Evolutionary conservation across 1,284 basidiomycete genomes (phyloP), one percentile per base, ranked within the genome.

Genomic region (Boletus smithii): DNA sequence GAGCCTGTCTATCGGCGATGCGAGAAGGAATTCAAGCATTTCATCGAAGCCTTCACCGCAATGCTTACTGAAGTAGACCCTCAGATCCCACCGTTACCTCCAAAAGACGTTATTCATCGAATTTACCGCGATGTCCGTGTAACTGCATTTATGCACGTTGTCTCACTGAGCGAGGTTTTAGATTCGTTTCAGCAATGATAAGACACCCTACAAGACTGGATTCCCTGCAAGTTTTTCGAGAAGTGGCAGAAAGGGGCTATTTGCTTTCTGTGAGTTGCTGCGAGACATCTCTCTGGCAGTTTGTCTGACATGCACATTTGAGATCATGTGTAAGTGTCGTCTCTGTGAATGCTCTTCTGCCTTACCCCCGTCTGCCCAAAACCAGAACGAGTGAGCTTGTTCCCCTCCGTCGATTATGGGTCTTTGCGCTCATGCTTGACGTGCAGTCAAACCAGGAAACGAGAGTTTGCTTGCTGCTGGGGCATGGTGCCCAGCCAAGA

Each of bases 171-270:
- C 29, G 5, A 23, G 13, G 1, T 45, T 27, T 5, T 53, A 91
- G 85, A 69, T 94, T 13, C 81, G 93, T n/a, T 95, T 95, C 67
- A 90, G 88, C 60, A 91, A 92, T 51, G 88, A 94, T 63, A 92
- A 92, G 69, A 95, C 94, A 3, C 94, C 94, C 0, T 97, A 97
- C 72, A 95, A 97, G 70, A 79, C 71, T 4, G 76, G 76, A 5
- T 80, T 95, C 33, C 84, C 84, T 4, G 88, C 85, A 0, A 85
- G 80, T 50, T 88, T 90, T 58, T 90, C 89, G 8, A 71, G 90
- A 45, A 85, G 84, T 44, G 90, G 90, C 2, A 70, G 83, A 43
- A 92, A 92, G 57, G 87, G 89, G 0, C 79, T 80, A 16, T 91
- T 89, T 60, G 83, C 89, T 18, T 70, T 71, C 40, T 89, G 88